Percentiles rank a stretch among this genome's conserved stretches.
These are phyloP conservation scores for Botryotinia narcissicola DNA, from an alignment of 2,329 filamentous ascomycete genomes.

Conservation along the genomic window DNA sequence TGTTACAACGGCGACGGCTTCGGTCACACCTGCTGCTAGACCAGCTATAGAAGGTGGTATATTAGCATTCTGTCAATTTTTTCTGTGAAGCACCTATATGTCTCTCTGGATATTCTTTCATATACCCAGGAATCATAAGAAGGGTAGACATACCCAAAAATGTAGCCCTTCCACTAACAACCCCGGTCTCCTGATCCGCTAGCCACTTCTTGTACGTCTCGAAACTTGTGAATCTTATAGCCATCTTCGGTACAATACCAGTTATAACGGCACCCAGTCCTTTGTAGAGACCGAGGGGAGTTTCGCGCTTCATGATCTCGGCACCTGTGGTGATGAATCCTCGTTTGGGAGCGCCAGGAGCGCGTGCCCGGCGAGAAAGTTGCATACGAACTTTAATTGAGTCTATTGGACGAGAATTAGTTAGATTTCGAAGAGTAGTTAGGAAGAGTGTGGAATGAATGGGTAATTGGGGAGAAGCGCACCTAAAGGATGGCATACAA, in stretches of 20 bases:
- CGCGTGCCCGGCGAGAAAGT: slow-evolving; percentile 79
- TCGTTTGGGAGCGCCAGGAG: slow-evolving; percentile 76
- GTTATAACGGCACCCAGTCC: slow-evolving; percentile 95
- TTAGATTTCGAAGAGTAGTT: neutral
- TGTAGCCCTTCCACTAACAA: slow-evolving; percentile 68
- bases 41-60: slow-evolving; percentile 57
- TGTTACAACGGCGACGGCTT: slow-evolving; percentile 93
- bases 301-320: slow-evolving; percentile 87
- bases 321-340: slow-evolving; percentile 84
- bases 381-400: slow-evolving; percentile 99
- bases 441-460: neutral
- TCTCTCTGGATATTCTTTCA: neutral
- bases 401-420: slow-evolving; percentile 50
- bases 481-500: slow-evolving; percentile 93
- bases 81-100: neutral
- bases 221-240: slow-evolving; percentile 96
- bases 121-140: slow-evolving; percentile 42
- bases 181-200: slow-evolving; percentile 64
- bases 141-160: slow-evolving; percentile 56
- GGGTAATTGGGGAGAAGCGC: slow-evolving; percentile 37
- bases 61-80: neutral
- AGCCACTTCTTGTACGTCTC: slow-evolving; percentile 89
- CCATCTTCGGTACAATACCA: slow-evolving; percentile 98
- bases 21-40: slow-evolving; percentile 87
- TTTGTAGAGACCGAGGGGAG: slow-evolving; percentile 92